A percentile compares a stretch with the other conserved stretches of the same genome.
These are phyloP conservation scores for Byssothecium circinans DNA, from an alignment of 2,329 filamentous ascomycete species.

Conservation along the genomic window DNA sequence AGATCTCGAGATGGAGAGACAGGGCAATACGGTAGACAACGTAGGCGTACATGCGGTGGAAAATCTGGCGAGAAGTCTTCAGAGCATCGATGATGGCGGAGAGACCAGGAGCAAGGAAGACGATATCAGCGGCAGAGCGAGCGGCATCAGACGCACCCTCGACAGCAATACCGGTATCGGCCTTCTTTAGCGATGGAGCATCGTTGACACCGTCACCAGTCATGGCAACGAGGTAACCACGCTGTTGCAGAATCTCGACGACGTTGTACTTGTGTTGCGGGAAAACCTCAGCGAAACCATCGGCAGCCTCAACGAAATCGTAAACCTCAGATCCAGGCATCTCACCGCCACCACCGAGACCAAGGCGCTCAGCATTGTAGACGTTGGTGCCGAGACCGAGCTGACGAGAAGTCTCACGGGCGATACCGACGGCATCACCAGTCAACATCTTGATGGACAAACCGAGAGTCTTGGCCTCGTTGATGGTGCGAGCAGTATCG, in stretches of 20 bases:
- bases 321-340: slow-evolving; percentile 94
- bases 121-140: slow-evolving; percentile 87
- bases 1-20: slow-evolving; percentile 88
- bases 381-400: slow-evolving; percentile 90
- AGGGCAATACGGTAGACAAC: slow-evolving; percentile 93
- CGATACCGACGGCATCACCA: slow-evolving; percentile 91
- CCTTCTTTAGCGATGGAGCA: slow-evolving; percentile 88
- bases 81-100: slow-evolving; percentile 91
- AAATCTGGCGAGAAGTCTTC: slow-evolving; percentile 92
- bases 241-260: slow-evolving; percentile 89
- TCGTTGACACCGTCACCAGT: slow-evolving; percentile 96
- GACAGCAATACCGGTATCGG: slow-evolving; percentile 94
- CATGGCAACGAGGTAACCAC: slow-evolving; percentile 93
- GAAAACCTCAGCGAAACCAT: slow-evolving; percentile 94
- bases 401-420: slow-evolving; percentile 86
- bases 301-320: slow-evolving; percentile 92
- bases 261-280: slow-evolving; percentile 95
- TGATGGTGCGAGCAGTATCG: slow-evolving; percentile 87
- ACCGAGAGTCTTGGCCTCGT: slow-evolving; percentile 84
- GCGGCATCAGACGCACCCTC: slow-evolving; percentile 90
- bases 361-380: slow-evolving; percentile 90
- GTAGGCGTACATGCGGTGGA: slow-evolving; percentile 96
- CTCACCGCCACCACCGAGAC: slow-evolving; percentile 85
- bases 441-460: slow-evolving; percentile 96
- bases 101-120: slow-evolving; percentile 88